phyloP scores from a whole-genome alignment of 208 protist species.

The Naegleria lovaniensis region DNA sequence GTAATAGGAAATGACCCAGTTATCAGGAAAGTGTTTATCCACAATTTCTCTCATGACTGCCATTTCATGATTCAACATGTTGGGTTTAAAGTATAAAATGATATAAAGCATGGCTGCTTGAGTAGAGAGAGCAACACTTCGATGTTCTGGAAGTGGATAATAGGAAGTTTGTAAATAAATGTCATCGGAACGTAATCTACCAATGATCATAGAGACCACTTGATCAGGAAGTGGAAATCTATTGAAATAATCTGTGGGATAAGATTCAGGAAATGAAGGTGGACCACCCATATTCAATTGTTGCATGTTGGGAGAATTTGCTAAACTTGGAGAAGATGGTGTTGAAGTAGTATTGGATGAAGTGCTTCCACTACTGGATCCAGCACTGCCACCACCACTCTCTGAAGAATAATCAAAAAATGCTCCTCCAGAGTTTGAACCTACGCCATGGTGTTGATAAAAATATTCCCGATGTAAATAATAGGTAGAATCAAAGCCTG shows the following conservation, averaged over 20 bases:
- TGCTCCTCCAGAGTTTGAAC: neutral
- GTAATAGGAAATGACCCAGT: conserved; percentile 96
- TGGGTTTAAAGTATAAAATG: conserved; percentile 91
- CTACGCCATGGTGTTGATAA: neutral
- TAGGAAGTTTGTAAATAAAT: conserved; percentile 83
- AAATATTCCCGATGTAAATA: neutral
- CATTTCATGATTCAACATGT: conserved; percentile 73
- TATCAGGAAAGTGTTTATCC: conserved; percentile 95
- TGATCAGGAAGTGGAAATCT: neutral
- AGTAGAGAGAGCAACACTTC: conserved; percentile 67
- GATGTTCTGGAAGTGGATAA: conserved; percentile 87
- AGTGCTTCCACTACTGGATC: no score
- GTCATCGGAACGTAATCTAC: conserved; percentile 84
- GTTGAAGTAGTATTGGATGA: neutral
- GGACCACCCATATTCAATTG: neutral
- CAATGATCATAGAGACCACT: conserved; percentile 76
- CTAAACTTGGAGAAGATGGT: neutral
- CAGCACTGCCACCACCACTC: conserved; percentile 21
- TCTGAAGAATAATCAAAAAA: neutral
- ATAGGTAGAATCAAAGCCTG: conserved; percentile 58
- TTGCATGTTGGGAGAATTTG: neutral
- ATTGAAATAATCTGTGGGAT: conserved; percentile 31
- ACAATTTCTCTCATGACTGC: conserved; percentile 94
- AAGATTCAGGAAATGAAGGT: neutral
- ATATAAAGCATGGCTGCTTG: conserved; percentile 90